A percentile compares a stretch with the other conserved stretches of the same genome.
Conservation (phyloP, 306 rosid genomes). For the Prunus padus region DNA sequence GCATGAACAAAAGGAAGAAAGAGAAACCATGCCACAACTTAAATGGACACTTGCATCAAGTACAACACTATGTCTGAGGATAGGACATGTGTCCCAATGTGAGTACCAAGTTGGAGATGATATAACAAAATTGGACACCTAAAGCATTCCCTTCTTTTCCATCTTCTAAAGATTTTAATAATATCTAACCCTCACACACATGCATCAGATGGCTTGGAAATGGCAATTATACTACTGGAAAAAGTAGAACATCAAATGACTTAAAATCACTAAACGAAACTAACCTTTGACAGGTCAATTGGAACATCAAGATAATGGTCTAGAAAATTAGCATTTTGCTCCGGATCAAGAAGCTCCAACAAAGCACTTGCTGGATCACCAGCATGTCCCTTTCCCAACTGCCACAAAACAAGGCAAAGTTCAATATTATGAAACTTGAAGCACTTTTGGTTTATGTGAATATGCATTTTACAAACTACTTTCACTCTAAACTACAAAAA, state of each 20-base stretch:
- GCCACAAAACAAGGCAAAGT: constrained; percentile 35
- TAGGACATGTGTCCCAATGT: neutral
- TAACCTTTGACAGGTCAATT: constrained; percentile 94
- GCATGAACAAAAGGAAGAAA: constrained; percentile 4
- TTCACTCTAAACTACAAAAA: constrained; percentile 6
- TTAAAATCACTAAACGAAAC: constrained; percentile 22
- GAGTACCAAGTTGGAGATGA: neutral
- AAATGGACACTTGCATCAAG: no score
- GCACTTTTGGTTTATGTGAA: neutral
- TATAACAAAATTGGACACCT: constrained; percentile 1
- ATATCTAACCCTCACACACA: neutral
- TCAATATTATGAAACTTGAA: constrained; percentile 18
- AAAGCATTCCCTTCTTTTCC: neutral
- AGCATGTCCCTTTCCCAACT: constrained; percentile 98
- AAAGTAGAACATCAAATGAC: constrained; percentile 13
- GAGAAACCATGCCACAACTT: constrained; percentile 5
- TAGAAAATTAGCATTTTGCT: constrained; percentile 98
- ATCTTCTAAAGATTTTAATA: neutral
- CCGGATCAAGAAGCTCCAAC: constrained; percentile 99
- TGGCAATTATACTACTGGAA: constrained; percentile 2
- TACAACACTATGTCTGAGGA: no score
- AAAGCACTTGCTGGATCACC: constrained; percentile 99
- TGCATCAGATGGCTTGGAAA: neutral
- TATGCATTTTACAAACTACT: neutral
- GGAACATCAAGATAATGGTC: constrained; percentile 99